Conservation (phyloP, 345 rosid species). For the Murraya koenigii region DNA sequence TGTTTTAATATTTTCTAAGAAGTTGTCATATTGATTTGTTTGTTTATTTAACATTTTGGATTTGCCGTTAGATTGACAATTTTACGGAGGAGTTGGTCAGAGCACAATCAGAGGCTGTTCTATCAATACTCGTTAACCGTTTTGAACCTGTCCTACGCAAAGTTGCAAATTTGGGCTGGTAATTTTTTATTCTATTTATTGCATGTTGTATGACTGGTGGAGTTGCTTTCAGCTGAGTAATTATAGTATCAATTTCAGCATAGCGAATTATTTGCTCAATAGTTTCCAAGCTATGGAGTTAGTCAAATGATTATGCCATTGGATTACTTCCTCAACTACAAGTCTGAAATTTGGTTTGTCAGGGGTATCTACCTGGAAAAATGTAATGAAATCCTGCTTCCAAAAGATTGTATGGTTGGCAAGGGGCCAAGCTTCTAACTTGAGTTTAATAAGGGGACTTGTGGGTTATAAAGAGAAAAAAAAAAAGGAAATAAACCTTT, state of each 20-base stretch:
- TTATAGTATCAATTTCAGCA: background rate
- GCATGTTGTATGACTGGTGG: background rate
- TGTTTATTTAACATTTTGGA: background rate
- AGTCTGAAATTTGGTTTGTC: background rate
- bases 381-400: background rate
- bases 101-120: slow-evolving; percentile 32
- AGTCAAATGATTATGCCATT: background rate
- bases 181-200: slow-evolving; percentile 2
- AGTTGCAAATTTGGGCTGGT: slow-evolving; percentile 43
- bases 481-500: background rate
- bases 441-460: background rate
- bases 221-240: background rate
- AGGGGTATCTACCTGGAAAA: background rate
- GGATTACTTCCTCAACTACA: background rate
- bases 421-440: background rate
- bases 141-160: slow-evolving; percentile 36
- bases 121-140: slow-evolving; percentile 31
- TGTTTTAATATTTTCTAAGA: background rate
- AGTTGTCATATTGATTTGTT: background rate
- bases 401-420: background rate
- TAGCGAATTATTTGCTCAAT: background rate
- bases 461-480: background rate
- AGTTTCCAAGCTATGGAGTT: background rate
- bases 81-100: slow-evolving; percentile 39
- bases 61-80: slow-evolving; percentile 26